Evolutionary conservation across 1,284 basidiomycete genomes (phyloP).

Genomic region (Waitea zeae): DNA sequence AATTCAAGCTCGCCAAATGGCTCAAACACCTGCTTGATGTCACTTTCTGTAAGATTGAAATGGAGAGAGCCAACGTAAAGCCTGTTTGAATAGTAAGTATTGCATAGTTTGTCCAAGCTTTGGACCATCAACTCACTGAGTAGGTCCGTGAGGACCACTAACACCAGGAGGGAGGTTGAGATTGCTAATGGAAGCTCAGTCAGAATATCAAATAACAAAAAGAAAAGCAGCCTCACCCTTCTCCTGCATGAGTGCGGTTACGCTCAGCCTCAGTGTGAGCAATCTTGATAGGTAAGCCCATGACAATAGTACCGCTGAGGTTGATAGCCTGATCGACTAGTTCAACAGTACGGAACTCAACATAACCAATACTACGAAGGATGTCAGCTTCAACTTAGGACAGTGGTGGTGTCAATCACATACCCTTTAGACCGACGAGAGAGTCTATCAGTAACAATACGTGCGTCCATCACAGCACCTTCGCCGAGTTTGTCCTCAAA

Average conservation of each 20-base stretch:
- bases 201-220: constrained; percentile 9
- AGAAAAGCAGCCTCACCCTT: constrained; percentile 34
- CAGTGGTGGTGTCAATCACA: not conserved
- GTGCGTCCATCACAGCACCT: constrained; percentile 83
- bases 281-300: constrained; percentile 94
- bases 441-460: constrained; percentile 87
- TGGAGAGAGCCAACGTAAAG: constrained; percentile 95
- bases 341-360: constrained; percentile 85
- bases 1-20: constrained; percentile 96
- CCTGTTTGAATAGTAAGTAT: constrained; percentile 20
- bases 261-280: constrained; percentile 94
- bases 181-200: constrained; percentile 25
- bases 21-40: constrained; percentile 97
- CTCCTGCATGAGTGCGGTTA: constrained; percentile 75
- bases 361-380: constrained; percentile 72
- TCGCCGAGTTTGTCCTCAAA: constrained; percentile 95
- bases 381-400: not conserved
- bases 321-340: constrained; percentile 81
- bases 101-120: not conserved
- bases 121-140: not conserved
- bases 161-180: constrained; percentile 65
- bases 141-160: constrained; percentile 52
- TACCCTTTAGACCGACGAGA: constrained; percentile 93
- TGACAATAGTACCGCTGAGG: constrained; percentile 86
- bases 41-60: constrained; percentile 90